Base-by-base conservation (phyloP, 1,139 yeast species). In the Yamadazyma triangularis region DNA sequence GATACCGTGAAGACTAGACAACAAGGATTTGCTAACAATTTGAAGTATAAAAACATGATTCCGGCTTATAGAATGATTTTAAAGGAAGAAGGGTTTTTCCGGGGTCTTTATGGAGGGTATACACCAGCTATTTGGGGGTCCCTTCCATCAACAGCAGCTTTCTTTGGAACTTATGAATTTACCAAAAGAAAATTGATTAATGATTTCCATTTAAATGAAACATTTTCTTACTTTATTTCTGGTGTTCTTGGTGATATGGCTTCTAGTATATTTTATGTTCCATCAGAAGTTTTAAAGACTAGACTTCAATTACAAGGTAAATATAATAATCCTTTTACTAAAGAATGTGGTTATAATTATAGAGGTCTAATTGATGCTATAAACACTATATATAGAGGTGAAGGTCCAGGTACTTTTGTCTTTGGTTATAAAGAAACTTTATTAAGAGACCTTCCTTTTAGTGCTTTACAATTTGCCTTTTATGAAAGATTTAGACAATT, bases 1-100 rank as follows among this genome's bases (percentile, higher is more conserved):
- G 98, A 91, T 51, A 91, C 98, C 0, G 96, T 93, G 24, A 91
- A 91, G 56, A 91, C 98, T 2, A 70, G 98, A 44, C 98, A 91
- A 54, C 98, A 91, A 52, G 97, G 96, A 16, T 86, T 94, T 5
- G 81, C 87, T 13, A 65, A 70, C 40, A 75, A 75, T 19, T 44
- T 62, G 6, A 84, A 84, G 55, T 89, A 91, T 56, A 70, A 64
- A 41, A 74, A 71, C 44, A 67, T 86, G 69, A 53, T 70, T 13
- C 71, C 78, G 5, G 96, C 97, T 0, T 86, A 83, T 48, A 44
- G 62, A 24, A 79, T 91, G 0, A 82, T 91, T 15, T 59, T 82
- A 26, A 55, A 68, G 27, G 88, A 89, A 50, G 98, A 91, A 63
- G 98, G 98, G 2, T 48, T 91, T 14, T 60, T 75, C 32, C 70